Evolutionary conservation across 768 basidiomycete species (phyloP).

Genomic region (Dentipellis sp.): DNA sequence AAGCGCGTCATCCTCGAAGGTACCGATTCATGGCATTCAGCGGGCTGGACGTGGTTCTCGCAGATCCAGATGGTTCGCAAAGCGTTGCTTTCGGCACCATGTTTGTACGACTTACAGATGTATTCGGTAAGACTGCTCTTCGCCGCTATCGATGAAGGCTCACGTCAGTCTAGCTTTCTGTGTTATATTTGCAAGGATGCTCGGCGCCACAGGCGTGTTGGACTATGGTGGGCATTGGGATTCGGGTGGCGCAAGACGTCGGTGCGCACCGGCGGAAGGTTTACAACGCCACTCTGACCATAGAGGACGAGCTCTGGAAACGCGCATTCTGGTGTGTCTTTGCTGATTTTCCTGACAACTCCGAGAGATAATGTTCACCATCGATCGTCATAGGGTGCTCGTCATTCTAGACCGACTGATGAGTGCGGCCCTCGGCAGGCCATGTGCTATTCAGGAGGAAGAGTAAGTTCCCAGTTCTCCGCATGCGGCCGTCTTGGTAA

Average conservation of each 20-base stretch:
- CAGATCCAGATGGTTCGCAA: constrained; percentile 57
- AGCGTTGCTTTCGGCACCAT: constrained; percentile 44
- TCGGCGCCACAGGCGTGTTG: constrained; percentile 45
- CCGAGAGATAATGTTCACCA: neutral
- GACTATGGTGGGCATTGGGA: constrained; percentile 51
- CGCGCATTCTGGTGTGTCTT: constrained; percentile 47
- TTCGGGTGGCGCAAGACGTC: constrained; percentile 67
- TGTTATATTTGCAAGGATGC: constrained; percentile 31
- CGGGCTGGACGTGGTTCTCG: constrained; percentile 39
- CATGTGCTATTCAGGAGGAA: constrained; percentile 65
- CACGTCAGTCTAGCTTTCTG: constrained; percentile 25
- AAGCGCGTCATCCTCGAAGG: constrained; percentile 29
- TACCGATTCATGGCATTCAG: constrained; percentile 22
- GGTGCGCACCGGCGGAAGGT: constrained; percentile 54
- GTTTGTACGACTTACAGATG: constrained; percentile 63
- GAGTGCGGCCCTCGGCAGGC: constrained; percentile 52
- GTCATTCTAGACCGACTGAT: constrained; percentile 36
- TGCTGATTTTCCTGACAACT: neutral
- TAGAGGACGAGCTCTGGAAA: constrained; percentile 70
- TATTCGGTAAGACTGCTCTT: constrained; percentile 37
- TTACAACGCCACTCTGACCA: constrained; percentile 28
- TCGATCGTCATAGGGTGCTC: constrained; percentile 31
- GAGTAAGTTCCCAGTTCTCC: constrained; percentile 36
- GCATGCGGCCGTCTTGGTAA: too few species aligned
- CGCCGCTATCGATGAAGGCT: constrained; percentile 10